Conservation (phyloP, 805 yeast genomes). For the Yarrowia sp. region DNA sequence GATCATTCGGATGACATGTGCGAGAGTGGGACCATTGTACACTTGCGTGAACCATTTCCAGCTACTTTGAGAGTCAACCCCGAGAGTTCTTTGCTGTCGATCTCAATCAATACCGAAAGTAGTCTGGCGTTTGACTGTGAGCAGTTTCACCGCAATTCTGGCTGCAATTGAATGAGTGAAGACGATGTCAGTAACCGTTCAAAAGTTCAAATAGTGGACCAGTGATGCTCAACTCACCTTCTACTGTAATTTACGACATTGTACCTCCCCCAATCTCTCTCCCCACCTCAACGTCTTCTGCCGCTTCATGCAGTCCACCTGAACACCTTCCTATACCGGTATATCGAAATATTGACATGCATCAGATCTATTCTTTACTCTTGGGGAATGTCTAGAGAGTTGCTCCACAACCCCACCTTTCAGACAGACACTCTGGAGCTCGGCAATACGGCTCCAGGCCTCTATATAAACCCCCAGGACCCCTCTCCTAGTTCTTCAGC, state of each 20-base stretch:
- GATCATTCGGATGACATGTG: too few species aligned
- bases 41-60: not conserved
- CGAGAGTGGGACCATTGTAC: too few species aligned
- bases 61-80: not conserved
- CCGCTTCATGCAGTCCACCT: not conserved
- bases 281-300: not conserved
- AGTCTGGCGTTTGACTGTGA: too few species aligned
- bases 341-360: not conserved
- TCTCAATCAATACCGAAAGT: not conserved
- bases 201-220: too few species aligned
- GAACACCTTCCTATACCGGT: not conserved
- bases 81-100: not conserved
- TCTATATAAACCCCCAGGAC: not conserved
- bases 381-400: not conserved
- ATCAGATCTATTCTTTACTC: not conserved
- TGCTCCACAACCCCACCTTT: not conserved
- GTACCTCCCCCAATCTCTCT: too few species aligned
- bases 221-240: too few species aligned
- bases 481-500: not conserved
- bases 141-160: too few species aligned
- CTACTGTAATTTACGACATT: too few species aligned
- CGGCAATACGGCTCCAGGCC: too few species aligned
- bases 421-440: too few species aligned
- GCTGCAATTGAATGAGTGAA: too few species aligned
- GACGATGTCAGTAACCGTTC: too few species aligned